Conservation (phyloP, 176 grass and related monocot species). For the Aechmea fasciata region DNA sequence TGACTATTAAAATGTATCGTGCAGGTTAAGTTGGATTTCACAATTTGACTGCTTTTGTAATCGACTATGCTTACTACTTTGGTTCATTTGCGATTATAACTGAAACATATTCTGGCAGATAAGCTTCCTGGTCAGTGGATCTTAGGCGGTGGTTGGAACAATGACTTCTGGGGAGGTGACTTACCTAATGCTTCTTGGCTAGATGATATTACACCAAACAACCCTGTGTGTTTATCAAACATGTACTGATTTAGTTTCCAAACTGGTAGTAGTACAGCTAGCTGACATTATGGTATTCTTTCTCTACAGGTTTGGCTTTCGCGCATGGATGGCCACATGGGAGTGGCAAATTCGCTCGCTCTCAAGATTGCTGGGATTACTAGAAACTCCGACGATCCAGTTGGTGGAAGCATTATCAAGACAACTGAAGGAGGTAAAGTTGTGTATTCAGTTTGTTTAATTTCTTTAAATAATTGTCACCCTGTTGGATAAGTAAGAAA, state of each 20-base stretch:
- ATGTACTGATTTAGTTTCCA: not conserved
- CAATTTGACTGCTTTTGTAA: too few species aligned
- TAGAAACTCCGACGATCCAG: constrained; percentile 42
- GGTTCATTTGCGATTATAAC: not conserved
- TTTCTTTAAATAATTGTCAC: constrained; percentile 1
- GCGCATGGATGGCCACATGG: constrained; percentile 86
- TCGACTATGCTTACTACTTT: not conserved
- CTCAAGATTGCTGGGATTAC: constrained; percentile 63
- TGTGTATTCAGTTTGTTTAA: constrained; percentile 1
- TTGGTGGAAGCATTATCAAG: constrained; percentile 66
- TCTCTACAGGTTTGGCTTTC: constrained; percentile 63
- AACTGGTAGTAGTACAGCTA: not conserved
- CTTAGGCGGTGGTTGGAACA: constrained; percentile 80
- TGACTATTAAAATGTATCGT: too few species aligned
- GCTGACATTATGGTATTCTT: constrained; percentile 2
- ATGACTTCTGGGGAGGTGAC: constrained; percentile 60
- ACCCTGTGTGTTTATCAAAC: constrained; percentile 47
- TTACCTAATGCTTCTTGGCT: constrained; percentile 68
- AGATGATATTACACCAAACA: constrained; percentile 65
- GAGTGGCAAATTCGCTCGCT: constrained; percentile 74
- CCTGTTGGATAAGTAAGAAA: not conserved
- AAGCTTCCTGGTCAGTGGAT: constrained; percentile 61
- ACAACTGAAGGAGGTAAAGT: constrained; percentile 58
- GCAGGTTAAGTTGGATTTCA: too few species aligned
- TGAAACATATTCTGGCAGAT: constrained; percentile 28